Evolutionary conservation across 495 filamentous ascomycete species (phyloP).

Genomic region (Penicillium coffeae): DNA sequence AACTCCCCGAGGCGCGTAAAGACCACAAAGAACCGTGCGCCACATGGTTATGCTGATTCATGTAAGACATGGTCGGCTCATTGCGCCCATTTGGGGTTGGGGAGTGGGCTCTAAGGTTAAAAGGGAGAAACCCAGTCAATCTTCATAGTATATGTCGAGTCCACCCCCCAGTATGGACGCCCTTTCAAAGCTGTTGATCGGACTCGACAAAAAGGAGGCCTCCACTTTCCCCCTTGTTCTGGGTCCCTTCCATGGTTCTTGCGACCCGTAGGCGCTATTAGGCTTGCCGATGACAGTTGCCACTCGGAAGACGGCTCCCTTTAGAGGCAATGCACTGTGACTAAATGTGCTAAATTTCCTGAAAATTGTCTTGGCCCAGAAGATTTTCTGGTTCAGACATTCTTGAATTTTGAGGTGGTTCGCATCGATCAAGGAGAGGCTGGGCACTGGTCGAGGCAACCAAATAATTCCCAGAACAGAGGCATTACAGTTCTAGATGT

Average conservation of each 20-base stretch:
- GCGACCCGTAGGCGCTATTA: slow-evolving; percentile 14
- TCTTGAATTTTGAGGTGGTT: background rate
- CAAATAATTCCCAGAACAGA: background rate
- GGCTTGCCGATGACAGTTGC: slow-evolving; percentile 27
- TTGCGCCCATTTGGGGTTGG: slow-evolving; percentile 5
- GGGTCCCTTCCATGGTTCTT: slow-evolving; percentile 15
- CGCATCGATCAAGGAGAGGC: background rate
- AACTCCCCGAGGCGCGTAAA: slow-evolving; percentile 20
- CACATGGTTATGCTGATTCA: slow-evolving; percentile 27
- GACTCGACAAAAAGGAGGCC: slow-evolving; percentile 3
- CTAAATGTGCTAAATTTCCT: too few species aligned
- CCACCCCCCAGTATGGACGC: background rate
- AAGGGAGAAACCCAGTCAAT: background rate
- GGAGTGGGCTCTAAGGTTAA: background rate
- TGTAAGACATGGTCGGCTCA: slow-evolving; percentile 20
- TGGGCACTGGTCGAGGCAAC: background rate
- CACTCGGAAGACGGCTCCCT: slow-evolving; percentile 2
- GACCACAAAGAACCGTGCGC: slow-evolving; percentile 17
- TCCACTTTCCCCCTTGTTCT: slow-evolving; percentile 2
- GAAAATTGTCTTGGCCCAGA: background rate
- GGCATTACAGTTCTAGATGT: background rate
- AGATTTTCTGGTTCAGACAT: background rate
- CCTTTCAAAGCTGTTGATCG: too few species aligned
- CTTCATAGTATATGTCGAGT: background rate
- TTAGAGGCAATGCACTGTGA: too few species aligned